Conservation (phyloP, 805 yeast species). For the Lipomyces spencermartinsiae region DNA sequence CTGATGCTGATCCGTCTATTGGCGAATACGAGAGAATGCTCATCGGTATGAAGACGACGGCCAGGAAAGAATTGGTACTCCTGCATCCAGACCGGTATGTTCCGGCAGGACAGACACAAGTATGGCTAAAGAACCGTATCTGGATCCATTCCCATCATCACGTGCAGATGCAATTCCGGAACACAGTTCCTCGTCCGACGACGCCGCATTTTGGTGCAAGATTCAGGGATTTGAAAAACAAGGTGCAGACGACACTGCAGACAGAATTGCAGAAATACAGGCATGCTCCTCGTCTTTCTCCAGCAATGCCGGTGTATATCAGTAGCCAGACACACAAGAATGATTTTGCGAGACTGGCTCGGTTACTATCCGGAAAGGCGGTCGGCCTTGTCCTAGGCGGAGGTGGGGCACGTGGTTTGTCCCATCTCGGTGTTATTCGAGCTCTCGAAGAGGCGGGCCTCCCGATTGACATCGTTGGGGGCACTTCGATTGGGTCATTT, state of each 20-base stretch:
- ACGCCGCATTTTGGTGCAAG: conserved; percentile 24
- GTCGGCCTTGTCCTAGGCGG: conserved; percentile 96
- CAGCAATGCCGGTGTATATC: conserved; percentile 42
- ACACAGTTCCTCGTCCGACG: conserved; percentile 24
- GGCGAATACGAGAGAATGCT: conserved; percentile 87
- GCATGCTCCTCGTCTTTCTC: conserved; percentile 11
- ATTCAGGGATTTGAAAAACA: conserved; percentile 42
- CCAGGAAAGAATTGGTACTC: conserved; percentile 84
- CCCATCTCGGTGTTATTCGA: conserved; percentile 89
- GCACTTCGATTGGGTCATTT: conserved; percentile 95
- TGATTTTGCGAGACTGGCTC: conserved; percentile 87
- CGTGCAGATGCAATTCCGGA: conserved; percentile 65
- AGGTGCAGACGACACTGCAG: conserved; percentile 45
- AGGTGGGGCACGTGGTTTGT: conserved; percentile 95
- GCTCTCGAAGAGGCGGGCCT: conserved; percentile 92
- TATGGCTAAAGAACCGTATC: conserved; percentile 81
- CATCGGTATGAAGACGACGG: conserved; percentile 76
- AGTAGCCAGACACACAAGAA: conserved; percentile 67
- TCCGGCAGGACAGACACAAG: conserved; percentile 80
- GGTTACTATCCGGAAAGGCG: conserved; percentile 89
- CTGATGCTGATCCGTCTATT: conserved; percentile 68
- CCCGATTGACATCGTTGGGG: conserved; percentile 93
- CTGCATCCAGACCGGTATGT: conserved; percentile 85
- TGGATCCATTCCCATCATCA: conserved; percentile 97
- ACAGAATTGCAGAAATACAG: conserved; percentile 44